Conservation (phyloP, 2,329 filamentous ascomycete genomes). For the Ceratocystiopsis minuta region DNA sequence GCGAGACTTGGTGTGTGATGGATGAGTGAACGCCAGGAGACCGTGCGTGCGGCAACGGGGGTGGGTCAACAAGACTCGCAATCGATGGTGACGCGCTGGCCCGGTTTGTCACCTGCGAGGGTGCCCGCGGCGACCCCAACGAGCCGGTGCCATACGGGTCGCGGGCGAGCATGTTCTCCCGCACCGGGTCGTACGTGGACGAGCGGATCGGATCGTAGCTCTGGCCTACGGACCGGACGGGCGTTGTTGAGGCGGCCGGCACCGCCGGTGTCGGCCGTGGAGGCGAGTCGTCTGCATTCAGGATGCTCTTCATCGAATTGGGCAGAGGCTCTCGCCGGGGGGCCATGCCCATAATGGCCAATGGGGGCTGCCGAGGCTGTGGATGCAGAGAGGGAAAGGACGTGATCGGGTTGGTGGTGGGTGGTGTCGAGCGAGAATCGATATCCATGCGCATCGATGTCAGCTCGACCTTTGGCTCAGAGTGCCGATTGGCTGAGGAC, state of each 20-base stretch:
- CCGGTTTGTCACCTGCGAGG: constrained; percentile 35
- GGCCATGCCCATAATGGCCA: constrained; percentile 22
- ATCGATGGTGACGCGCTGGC: constrained; percentile 87
- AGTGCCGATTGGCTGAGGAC: constrained; percentile 2
- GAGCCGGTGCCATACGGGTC: constrained; percentile 28
- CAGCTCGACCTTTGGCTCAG: constrained; percentile 18
- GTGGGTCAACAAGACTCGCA: constrained; percentile 70
- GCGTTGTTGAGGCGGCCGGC: constrained; percentile 17
- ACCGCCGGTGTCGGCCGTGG: constrained; percentile 20
- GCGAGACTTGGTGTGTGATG: constrained; percentile 19
- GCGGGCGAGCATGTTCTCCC: constrained; percentile 40
- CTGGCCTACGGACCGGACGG: constrained; percentile 51
- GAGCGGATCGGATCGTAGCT: constrained; percentile 81
- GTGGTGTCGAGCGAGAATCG: constrained; percentile 13
- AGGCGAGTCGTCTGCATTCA: constrained; percentile 32
- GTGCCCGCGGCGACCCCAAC: constrained; percentile 32
- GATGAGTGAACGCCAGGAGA: constrained; percentile 13
- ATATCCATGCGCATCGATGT: constrained; percentile 18
- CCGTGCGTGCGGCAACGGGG: constrained; percentile 17
- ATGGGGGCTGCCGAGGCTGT: constrained; percentile 5
- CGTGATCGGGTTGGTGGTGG: not conserved
- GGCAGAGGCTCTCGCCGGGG: constrained; percentile 33
- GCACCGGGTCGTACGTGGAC: constrained; percentile 47
- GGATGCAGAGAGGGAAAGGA: constrained; percentile 10
- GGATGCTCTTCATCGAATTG: constrained; percentile 35